A percentile compares a stretch with the other conserved stretches of the same genome.
phyloP scores from a whole-genome alignment of 164 flowering plant genomes.

The Aristolochia californica region DNA sequence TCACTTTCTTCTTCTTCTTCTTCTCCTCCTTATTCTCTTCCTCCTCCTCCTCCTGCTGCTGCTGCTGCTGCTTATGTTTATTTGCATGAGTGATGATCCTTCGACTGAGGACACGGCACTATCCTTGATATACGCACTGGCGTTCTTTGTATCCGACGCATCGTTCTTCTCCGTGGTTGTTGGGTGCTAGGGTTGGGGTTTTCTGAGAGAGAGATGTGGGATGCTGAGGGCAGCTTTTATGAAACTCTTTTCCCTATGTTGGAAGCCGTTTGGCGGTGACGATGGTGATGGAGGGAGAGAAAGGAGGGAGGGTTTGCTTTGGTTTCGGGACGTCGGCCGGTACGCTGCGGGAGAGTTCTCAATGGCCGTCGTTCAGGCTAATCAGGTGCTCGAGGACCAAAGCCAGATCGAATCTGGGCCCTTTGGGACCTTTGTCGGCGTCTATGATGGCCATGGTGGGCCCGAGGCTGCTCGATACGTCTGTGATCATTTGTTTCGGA shows the following conservation, averaged over 20 bases:
- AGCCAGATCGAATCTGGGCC: conserved; percentile 69
- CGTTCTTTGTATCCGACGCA: neutral
- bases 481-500: conserved; percentile 46
- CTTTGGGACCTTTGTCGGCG: conserved; percentile 61
- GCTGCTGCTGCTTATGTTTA: too few relatives aligned
- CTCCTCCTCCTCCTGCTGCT: neutral
- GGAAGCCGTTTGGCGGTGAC: conserved; percentile 33
- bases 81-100: neutral
- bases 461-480: conserved; percentile 57
- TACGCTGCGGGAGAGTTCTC: conserved; percentile 49
- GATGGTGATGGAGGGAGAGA: conserved; percentile 17
- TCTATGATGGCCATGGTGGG: conserved; percentile 78
- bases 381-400: conserved; percentile 66
- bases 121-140: too few relatives aligned
- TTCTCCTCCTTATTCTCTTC: conserved; percentile 8
- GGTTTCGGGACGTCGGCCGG: conserved; percentile 42
- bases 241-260: conserved; percentile 50
- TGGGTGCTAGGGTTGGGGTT: conserved; percentile 11
- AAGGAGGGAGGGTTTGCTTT: conserved; percentile 42
- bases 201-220: conserved; percentile 69
- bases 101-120: too few relatives aligned
- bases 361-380: conserved; percentile 68
- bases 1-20: too few relatives aligned
- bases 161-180: neutral
- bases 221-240: conserved; percentile 46